Conservation (phyloP, 73 alveolate species). For the Uronychia setigera region DNA sequence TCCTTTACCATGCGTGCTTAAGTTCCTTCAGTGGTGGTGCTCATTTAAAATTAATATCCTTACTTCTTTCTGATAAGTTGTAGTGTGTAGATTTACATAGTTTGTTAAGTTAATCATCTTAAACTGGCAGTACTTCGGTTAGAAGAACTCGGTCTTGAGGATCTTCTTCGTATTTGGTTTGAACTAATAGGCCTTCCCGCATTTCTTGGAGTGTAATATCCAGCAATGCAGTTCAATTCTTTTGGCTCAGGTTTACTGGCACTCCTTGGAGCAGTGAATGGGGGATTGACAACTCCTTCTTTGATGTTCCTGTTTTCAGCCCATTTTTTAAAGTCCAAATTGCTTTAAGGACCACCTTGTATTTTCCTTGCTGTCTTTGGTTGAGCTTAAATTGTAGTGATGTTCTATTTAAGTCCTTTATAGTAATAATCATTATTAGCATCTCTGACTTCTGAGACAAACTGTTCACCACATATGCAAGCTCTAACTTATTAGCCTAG, state of each 20-base stretch:
- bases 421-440: not conserved
- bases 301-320: not conserved
- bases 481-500: not conserved
- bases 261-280: not conserved
- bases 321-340: not conserved
- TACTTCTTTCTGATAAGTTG: too few species aligned
- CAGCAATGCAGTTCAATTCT: not conserved
- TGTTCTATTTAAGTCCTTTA: not conserved
- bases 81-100: too few species aligned
- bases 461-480: not conserved
- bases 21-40: too few species aligned
- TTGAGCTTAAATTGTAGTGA: not conserved
- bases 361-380: not conserved
- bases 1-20: too few species aligned
- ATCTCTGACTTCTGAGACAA: not conserved
- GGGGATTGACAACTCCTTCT: not conserved
- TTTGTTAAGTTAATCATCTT: too few species aligned
- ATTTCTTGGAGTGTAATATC: not conserved
- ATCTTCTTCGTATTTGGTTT: not conserved
- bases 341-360: not conserved
- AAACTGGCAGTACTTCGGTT: too few species aligned
- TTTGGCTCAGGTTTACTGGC: not conserved
- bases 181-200: not conserved
- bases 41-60: too few species aligned
- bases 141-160: too few species aligned